Percentiles rank a stretch among this genome's conserved stretches.
phyloP scores from a whole-genome alignment of 148 eudicot genomes.

The Drosera capensis region DNA sequence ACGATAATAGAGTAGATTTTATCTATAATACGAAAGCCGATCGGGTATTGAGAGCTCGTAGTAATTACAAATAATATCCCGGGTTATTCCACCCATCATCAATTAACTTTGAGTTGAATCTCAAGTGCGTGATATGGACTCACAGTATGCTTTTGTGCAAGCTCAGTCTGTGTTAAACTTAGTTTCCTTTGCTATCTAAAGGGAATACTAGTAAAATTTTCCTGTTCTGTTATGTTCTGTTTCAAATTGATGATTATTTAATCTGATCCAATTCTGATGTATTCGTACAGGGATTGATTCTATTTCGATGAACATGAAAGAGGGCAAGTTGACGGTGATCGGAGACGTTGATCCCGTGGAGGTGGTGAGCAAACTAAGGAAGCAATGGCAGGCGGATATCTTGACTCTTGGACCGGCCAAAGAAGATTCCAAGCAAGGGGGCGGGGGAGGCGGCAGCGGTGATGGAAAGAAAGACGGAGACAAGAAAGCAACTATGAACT shows the following conservation, averaged over 20 bases:
- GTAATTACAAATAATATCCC: no score
- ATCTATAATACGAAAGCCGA: not conserved
- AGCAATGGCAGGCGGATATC: constrained; percentile 27
- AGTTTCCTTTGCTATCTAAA: not conserved
- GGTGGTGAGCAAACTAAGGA: constrained; percentile 34
- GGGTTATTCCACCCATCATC: no score
- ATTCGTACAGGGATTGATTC: constrained; percentile 43
- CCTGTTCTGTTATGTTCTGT: not conserved
- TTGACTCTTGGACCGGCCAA: constrained; percentile 53
- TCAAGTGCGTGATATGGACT: no score
- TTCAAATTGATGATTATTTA: no score
- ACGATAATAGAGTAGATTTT: not conserved
- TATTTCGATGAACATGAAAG: constrained; percentile 44
- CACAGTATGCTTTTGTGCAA: no score
- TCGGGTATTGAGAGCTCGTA: no score
- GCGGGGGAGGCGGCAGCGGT: constrained; percentile 6
- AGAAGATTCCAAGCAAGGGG: constrained; percentile 24
- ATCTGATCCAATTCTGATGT: not conserved
- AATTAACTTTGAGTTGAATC: no score
- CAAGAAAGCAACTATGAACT: no score
- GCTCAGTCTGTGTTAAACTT: no score
- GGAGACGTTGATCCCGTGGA: constrained; percentile 44
- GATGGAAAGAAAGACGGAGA: constrained; percentile 13
- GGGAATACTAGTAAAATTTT: not conserved
- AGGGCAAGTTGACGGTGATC: constrained; percentile 40